Percentiles rank a stretch among this genome's conserved stretches.
Conservation (phyloP, 345 rosid species). For the Euphorbia pulcherrima region DNA sequence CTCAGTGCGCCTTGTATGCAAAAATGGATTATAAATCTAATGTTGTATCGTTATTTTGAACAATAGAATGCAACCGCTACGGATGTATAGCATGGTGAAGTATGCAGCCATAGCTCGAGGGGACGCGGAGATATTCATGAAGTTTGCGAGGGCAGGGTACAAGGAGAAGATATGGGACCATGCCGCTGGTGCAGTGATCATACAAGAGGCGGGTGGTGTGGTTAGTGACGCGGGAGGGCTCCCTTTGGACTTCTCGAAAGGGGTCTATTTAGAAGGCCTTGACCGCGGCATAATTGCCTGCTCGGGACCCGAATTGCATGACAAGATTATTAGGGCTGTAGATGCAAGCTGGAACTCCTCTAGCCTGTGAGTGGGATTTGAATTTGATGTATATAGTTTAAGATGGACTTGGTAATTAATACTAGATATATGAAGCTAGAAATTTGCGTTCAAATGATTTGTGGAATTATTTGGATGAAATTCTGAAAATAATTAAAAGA, state of each 20-base stretch:
- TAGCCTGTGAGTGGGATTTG: conserved; percentile 26
- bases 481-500: too few species aligned
- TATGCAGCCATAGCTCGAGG: conserved; percentile 57
- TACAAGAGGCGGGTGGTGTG: conserved; percentile 54
- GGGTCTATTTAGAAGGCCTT: conserved; percentile 43
- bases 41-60: neutral
- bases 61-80: conserved; percentile 49
- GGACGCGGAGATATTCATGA: conserved; percentile 52
- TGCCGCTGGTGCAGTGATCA: conserved; percentile 46
- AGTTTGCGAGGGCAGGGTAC: conserved; percentile 51
- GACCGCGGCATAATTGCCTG: conserved; percentile 50
- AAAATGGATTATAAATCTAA: conserved; percentile 6
- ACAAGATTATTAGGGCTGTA: conserved; percentile 40
- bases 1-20: too few species aligned
- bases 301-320: conserved; percentile 39
- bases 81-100: conserved; percentile 58
- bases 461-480: too few species aligned
- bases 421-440: too few species aligned
- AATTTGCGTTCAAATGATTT: too few species aligned
- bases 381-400: neutral
- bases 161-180: conserved; percentile 67
- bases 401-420: neutral
- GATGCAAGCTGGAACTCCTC: conserved; percentile 63
- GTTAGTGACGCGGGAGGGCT: conserved; percentile 51
- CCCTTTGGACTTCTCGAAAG: conserved; percentile 44